A percentile compares a stretch with the other conserved stretches of the same genome.
phyloP scores from a whole-genome alignment of 257 asterid species.

The Cynanchum wilfordii region DNA sequence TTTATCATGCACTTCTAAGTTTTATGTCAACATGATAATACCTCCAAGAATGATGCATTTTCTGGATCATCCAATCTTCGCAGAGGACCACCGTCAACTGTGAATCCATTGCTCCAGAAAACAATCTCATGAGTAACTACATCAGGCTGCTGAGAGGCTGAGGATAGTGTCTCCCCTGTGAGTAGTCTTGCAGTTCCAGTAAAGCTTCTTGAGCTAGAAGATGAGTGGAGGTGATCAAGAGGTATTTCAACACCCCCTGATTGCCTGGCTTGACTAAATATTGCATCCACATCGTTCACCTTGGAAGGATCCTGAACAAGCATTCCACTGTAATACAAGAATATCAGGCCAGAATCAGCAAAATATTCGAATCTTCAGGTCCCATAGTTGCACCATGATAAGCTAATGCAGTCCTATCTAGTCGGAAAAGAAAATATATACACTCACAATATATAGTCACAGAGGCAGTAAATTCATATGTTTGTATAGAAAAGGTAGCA shows the following conservation, averaged over 20 bases:
- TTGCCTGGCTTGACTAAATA: conserved; percentile 69
- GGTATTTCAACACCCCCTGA: conserved; percentile 52
- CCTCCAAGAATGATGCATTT: conserved; percentile 75
- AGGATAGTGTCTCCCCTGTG: conserved; percentile 51
- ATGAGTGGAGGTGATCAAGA: conserved; percentile 35
- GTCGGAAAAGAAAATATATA: no score
- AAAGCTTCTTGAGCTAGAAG: conserved; percentile 69
- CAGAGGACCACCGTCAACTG: conserved; percentile 74
- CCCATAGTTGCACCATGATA: no score
- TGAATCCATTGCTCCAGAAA: conserved; percentile 80
- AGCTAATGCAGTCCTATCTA: no score
- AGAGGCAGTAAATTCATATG: neutral
- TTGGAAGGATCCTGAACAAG: conserved; percentile 78
- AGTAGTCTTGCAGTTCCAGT: conserved; percentile 72
- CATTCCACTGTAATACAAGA: conserved; percentile 56
- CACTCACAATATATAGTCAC: neutral
- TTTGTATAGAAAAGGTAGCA: neutral
- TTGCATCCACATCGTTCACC: conserved; percentile 46
- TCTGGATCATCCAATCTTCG: conserved; percentile 76
- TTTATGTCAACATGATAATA: conserved; percentile 17
- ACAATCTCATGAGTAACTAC: conserved; percentile 44
- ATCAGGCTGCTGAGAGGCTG: conserved; percentile 56
- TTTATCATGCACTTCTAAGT: neutral
- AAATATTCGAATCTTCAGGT: neutral
- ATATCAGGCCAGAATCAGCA: conserved; percentile 13